Percentiles rank a stretch among this genome's conserved stretches.
Evolutionary conservation across 2,329 filamentous ascomycete genomes (phyloP).

Genomic region (Neofusicoccum umdonicola): DNA sequence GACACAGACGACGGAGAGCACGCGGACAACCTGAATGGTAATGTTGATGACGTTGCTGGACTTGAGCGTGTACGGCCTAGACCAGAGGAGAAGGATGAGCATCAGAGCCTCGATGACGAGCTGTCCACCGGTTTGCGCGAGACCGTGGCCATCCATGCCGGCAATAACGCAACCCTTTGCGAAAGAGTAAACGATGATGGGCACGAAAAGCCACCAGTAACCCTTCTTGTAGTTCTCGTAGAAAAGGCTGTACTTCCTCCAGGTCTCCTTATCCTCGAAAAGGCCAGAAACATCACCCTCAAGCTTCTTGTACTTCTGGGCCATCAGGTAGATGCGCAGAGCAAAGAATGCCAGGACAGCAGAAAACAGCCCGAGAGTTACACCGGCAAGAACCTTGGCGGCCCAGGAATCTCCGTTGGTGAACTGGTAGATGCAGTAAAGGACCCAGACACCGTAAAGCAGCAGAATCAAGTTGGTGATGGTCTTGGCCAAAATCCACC

Average conservation of each 20-base stretch:
- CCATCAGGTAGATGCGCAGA: constrained; percentile 77
- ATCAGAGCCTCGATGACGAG: constrained; percentile 78
- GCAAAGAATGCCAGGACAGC: constrained; percentile 77
- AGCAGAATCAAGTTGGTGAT: constrained; percentile 88
- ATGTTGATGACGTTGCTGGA: constrained; percentile 93
- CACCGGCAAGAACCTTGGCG: constrained; percentile 75
- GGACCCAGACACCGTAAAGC: constrained; percentile 89
- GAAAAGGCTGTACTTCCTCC: constrained; percentile 95
- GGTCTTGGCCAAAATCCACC: constrained; percentile 84
- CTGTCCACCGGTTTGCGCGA: constrained; percentile 76
- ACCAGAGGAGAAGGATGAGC: constrained; percentile 77
- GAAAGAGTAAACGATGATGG: constrained; percentile 85
- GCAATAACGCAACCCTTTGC: constrained; percentile 84
- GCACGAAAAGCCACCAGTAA: constrained; percentile 97
- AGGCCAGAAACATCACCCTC: constrained; percentile 72
- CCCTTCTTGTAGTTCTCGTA: constrained; percentile 93
- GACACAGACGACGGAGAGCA: constrained; percentile 84
- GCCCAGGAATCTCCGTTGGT: constrained; percentile 92
- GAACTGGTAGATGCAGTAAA: constrained; percentile 97
- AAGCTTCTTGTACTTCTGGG: constrained; percentile 67
- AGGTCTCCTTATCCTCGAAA: constrained; percentile 85
- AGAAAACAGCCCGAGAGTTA: constrained; percentile 81
- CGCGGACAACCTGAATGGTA: constrained; percentile 81
- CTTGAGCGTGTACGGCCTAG: constrained; percentile 79
- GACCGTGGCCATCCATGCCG: constrained; percentile 78